Evolutionary conservation across 306 rosid species (phyloP), one percentile per base, ranked within the genome.

Genomic region (Fragaria vesca): DNA sequence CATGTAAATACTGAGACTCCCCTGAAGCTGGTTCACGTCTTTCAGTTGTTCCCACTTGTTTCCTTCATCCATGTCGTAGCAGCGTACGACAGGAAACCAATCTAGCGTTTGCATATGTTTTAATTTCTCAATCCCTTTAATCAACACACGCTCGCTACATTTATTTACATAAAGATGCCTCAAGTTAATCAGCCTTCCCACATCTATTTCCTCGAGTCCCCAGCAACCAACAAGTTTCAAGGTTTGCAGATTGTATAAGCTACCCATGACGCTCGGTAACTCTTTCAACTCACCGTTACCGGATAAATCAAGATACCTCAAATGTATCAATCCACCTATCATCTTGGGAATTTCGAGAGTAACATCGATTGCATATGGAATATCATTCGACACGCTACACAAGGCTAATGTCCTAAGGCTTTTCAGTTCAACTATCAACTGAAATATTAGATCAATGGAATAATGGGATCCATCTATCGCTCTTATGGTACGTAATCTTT

Each of bases 31-130:
- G 20, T 74, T 40, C 57, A 61, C 28, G 43, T 43, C 28, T 28
- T 42, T 16, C 28, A 28, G 65, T 18, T 52, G 48, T 72, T 11
- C 65, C 17, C 36, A 60, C 48, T 51, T 52, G 6, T 26, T 26
- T 24, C 3, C 42, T 50, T 12, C 54, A 15, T 20, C 8, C 32
- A 1, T 30, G 32, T 30, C 32, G 32, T 30, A 30, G 32, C 32
- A 30, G 32, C 1, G 32, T 2, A 0, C 2, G 2, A 55, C 51
- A 61, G 0, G 0, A 15, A 57, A 32, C 20, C 0, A 0, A 12
- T 66, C 72, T 4, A 66, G 26, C 10, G 4, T 66, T 30, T 9
- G 24, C 2, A 76, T 16, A 30, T 15, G 1, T n/a, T 7, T 21
- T 51, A 76, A 76, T 8, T 36, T 13, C 8, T 48, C 30, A 6